Base-by-base conservation (phyloP, 169 alveolate species). In the Cryptosporidium andersoni region DNA sequence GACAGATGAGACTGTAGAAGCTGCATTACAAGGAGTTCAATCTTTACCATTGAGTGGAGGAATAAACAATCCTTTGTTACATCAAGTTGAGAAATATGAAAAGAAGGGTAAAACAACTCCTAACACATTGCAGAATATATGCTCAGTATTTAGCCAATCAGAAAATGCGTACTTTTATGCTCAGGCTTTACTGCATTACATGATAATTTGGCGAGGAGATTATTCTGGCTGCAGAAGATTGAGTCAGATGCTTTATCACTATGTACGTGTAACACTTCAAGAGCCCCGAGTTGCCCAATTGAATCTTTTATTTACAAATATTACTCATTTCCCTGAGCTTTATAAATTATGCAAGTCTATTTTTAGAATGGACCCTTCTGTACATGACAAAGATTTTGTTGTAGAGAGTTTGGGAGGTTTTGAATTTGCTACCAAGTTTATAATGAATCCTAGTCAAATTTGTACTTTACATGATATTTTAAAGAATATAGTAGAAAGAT, bases 81-180 rank as follows among this genome's bases (percentile, higher is more conserved):
- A 66, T 0, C 11, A 42, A 8, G 62, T 58, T 58, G 25, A 16
- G n/a, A 74, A 47, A 43, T 34, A 43, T 40, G 40, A 25, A 16
- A 8, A 60, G 16, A 74, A 58, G 14, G 74, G 49, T 9, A 40
- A 62, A n/a, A 45, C 65, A 0, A 89, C 88, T 48, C 64, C 89
- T 43, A 92, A 80, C 14, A 88, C 66, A 9, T 64, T 89, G 42
- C 92, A 90, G 45, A 82, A 93, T 51, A 82, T 93, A 11, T 90
- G 95, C 66, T 90, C 94, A 6, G 82, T 89, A 16, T 91, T 90
- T 25, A 92, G 94, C 65, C 91, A 81, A 48, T 92, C 97, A 37
- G 97, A 94, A 81, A 94, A 94, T 66, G 96, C 97, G 2, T 94
- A 94, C 42, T 92, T 94, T 74, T 94, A 94, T 90, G 92, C 97